These are phyloP conservation scores for Tulasnella calospora DNA, from an alignment of 768 basidiomycete species.

Conservation along the genomic window DNA sequence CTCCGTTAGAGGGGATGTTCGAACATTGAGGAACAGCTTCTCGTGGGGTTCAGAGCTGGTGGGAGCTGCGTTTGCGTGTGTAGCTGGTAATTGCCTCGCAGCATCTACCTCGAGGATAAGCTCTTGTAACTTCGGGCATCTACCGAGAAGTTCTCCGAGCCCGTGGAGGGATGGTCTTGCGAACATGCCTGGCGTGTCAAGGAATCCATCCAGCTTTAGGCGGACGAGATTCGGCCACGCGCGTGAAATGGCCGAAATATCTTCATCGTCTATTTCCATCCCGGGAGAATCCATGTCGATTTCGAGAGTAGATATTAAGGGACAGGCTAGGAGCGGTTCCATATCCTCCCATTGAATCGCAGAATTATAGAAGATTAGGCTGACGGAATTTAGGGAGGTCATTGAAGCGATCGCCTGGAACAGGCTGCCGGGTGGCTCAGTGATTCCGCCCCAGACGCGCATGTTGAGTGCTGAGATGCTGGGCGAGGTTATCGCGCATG, in stretches of 20 bases:
- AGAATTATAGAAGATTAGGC: not conserved
- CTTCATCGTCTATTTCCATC: not conserved
- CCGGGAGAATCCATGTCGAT: not conserved
- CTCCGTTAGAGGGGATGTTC: not conserved
- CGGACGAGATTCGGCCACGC: too few relatives aligned
- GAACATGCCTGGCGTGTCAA: too few relatives aligned
- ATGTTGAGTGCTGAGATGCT: not conserved
- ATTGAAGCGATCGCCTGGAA: not conserved
- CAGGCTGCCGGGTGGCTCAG: not conserved
- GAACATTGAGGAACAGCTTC: not conserved
- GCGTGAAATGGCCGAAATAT: too few relatives aligned
- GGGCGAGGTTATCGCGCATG: not conserved
- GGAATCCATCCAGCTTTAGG: too few relatives aligned
- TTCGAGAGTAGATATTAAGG: not conserved
- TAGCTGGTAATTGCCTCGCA: not conserved
- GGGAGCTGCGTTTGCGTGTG: not conserved
- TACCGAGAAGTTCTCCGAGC: too few relatives aligned
- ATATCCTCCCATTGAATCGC: not conserved
- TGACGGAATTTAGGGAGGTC: not conserved
- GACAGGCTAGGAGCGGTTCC: not conserved
- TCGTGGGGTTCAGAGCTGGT: not conserved
- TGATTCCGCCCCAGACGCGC: not conserved
- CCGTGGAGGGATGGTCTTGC: too few relatives aligned
- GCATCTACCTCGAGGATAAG: too few relatives aligned
- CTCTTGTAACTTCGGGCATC: too few relatives aligned